Conservation (phyloP, 257 asterid species). For the Lantana camara region DNA sequence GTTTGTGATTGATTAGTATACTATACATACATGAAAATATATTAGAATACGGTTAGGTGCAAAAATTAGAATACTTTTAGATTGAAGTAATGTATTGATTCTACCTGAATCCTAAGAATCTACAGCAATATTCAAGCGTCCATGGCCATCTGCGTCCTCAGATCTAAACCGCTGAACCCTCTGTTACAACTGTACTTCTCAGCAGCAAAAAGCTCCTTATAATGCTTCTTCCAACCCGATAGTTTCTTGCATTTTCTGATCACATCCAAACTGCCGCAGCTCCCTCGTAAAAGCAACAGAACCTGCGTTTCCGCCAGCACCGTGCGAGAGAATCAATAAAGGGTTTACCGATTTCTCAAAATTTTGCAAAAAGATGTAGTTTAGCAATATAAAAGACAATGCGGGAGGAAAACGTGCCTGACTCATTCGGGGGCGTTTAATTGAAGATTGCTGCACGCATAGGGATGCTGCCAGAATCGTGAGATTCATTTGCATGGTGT, state of each 20-base stretch:
- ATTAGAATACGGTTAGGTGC: no score
- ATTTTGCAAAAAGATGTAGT: no score
- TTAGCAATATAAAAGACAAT: neutral
- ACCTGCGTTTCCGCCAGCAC: slow-evolving; percentile 48
- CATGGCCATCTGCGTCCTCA: slow-evolving; percentile 33
- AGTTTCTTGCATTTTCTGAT: slow-evolving; percentile 67
- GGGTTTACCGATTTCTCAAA: no score
- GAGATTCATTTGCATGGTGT: slow-evolving; percentile 71
- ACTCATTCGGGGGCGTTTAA: slow-evolving; percentile 78
- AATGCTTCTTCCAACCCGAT: slow-evolving; percentile 83
- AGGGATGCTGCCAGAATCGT: slow-evolving; percentile 73
- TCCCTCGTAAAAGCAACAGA: slow-evolving; percentile 78
- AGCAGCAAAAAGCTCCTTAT: slow-evolving; percentile 73
- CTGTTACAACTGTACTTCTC: slow-evolving; percentile 48
- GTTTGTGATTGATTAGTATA: no score
- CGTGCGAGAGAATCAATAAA: no score
- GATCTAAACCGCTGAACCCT: slow-evolving; percentile 31
- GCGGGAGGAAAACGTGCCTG: slow-evolving; percentile 50
- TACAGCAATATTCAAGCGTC: slow-evolving; percentile 42
- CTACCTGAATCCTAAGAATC: no score
- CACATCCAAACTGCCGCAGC: slow-evolving; percentile 79
- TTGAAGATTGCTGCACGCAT: slow-evolving; percentile 84
- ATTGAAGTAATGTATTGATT: no score
- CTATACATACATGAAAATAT: no score
- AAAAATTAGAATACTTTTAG: no score